phyloP scores from a whole-genome alignment of 192 early-diverging fungal genomes.

The Coemansia sp. region DNA sequence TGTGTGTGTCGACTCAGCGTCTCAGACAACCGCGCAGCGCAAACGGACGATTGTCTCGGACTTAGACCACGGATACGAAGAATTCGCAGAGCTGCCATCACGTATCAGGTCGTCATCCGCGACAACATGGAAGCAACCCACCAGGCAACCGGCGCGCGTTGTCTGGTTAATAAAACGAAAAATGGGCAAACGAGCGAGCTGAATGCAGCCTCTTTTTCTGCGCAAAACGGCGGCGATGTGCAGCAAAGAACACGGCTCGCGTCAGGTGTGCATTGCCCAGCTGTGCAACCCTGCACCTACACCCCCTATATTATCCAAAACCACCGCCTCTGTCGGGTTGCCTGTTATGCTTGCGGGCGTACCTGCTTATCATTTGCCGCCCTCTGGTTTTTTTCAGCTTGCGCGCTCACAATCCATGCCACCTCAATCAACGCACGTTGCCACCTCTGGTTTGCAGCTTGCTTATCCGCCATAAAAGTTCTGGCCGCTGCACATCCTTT shows the following conservation, averaged over 20 bases:
- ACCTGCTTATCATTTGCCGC: neutral
- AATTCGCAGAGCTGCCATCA: too few relatives aligned
- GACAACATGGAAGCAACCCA: too few relatives aligned
- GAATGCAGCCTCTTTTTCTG: too few relatives aligned
- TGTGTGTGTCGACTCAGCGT: neutral
- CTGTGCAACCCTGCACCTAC: neutral
- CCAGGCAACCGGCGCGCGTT: too few relatives aligned
- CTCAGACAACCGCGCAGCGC: neutral
- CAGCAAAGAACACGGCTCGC: neutral
- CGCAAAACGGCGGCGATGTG: too few relatives aligned
- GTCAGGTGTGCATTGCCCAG: neutral
- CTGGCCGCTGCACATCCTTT: neutral
- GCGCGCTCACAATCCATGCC: slow-evolving; percentile 1
- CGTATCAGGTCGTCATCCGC: too few relatives aligned
- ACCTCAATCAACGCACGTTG: slow-evolving; percentile 5
- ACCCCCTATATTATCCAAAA: neutral
- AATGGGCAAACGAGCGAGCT: too few relatives aligned
- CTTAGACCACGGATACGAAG: too few relatives aligned
- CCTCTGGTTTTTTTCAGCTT: neutral
- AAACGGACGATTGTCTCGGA: too few relatives aligned
- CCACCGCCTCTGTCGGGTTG: neutral
- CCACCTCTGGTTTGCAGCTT: slow-evolving; percentile 1
- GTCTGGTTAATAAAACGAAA: too few relatives aligned
- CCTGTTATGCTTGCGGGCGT: neutral
- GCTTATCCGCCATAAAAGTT: neutral